phyloP scores from a whole-genome alignment of 352 stramenopile species.

The Globisporangium cystogenes region DNA sequence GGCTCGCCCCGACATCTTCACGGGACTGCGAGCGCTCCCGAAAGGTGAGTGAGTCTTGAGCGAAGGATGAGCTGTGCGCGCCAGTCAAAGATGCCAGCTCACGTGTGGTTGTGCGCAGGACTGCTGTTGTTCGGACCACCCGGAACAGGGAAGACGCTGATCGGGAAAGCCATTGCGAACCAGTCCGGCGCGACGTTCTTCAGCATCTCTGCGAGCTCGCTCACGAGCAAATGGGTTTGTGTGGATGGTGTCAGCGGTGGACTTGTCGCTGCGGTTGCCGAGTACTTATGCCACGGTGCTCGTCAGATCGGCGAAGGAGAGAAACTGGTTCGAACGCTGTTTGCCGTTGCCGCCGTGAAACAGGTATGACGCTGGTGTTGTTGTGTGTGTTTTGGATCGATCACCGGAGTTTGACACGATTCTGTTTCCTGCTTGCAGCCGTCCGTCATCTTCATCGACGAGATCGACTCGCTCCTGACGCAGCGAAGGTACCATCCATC shows the following conservation, averaged over 20 bases:
- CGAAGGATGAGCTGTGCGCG: background rate
- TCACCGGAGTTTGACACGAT: background rate
- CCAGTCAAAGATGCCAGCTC: background rate
- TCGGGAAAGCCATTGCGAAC: conserved; percentile 99
- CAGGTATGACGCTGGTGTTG: conserved; percentile 36
- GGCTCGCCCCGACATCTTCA: conserved; percentile 97
- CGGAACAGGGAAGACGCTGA: conserved; percentile 97
- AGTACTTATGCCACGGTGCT: background rate
- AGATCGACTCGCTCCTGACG: conserved; percentile 98
- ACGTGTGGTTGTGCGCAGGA: conserved; percentile 24
- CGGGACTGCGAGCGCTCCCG: conserved; percentile 89
- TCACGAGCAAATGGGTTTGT: conserved; percentile 99
- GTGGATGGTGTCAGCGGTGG: background rate
- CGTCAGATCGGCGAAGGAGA: conserved; percentile 96
- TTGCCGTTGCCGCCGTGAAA: conserved; percentile 92
- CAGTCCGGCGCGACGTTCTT: conserved; percentile 98
- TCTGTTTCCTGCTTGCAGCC: conserved; percentile 48
- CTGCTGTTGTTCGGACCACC: conserved; percentile 95
- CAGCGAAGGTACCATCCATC: conserved; percentile 74
- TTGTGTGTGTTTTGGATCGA: background rate
- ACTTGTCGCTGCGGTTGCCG: no score
- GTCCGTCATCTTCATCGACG: conserved; percentile 99
- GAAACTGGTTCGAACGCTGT: conserved; percentile 97
- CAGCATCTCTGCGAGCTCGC: conserved; percentile 97
- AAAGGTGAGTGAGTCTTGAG: conserved; percentile 55